A percentile compares a stretch with the other conserved stretches of the same genome.
These are phyloP conservation scores for Fusarium anthophilum DNA, from an alignment of 2,329 filamentous ascomycete species.

Conservation along the genomic window DNA sequence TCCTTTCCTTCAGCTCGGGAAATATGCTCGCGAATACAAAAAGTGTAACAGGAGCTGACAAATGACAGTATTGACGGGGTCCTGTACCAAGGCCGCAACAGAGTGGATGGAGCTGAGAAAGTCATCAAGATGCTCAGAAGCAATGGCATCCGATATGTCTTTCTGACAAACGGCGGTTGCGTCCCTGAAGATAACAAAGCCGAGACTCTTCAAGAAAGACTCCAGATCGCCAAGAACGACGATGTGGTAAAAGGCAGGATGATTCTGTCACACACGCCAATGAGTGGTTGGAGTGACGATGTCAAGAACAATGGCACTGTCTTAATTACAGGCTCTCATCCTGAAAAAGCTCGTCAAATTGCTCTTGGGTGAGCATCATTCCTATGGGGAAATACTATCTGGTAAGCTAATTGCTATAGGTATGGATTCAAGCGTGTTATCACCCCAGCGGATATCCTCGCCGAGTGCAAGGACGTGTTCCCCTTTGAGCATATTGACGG, in stretches of 20 bases:
- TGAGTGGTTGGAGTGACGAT: constrained; percentile 65
- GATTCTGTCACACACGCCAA: constrained; percentile 91
- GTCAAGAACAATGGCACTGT: constrained; percentile 62
- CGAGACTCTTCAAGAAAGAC: constrained; percentile 46
- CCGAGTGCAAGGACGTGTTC: constrained; percentile 78
- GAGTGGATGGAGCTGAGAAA: constrained; percentile 80
- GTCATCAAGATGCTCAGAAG: constrained; percentile 77
- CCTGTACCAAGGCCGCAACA: constrained; percentile 82
- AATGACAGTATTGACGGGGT: constrained; percentile 82
- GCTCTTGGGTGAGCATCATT: constrained; percentile 67
- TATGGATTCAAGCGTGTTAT: constrained; percentile 85
- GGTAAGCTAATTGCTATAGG: constrained; percentile 38
- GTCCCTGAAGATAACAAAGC: constrained; percentile 70
- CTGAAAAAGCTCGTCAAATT: constrained; percentile 74
- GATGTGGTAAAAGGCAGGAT: constrained; percentile 48
- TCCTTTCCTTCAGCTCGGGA: too few species aligned
- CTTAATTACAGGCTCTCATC: constrained; percentile 76
- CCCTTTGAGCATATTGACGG: constrained; percentile 71
- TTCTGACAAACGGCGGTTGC: constrained; percentile 95
- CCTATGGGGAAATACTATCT: background rate
- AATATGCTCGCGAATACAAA: background rate
- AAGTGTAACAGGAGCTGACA: constrained; percentile 7
- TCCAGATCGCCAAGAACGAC: constrained; percentile 45
- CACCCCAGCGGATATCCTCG: constrained; percentile 85
- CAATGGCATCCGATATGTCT: constrained; percentile 86